A percentile compares a stretch with the other conserved stretches of the same genome.
These are phyloP conservation scores for Solanum pinnatisectum DNA, from an alignment of 257 asterid genomes.

Conservation along the genomic window DNA sequence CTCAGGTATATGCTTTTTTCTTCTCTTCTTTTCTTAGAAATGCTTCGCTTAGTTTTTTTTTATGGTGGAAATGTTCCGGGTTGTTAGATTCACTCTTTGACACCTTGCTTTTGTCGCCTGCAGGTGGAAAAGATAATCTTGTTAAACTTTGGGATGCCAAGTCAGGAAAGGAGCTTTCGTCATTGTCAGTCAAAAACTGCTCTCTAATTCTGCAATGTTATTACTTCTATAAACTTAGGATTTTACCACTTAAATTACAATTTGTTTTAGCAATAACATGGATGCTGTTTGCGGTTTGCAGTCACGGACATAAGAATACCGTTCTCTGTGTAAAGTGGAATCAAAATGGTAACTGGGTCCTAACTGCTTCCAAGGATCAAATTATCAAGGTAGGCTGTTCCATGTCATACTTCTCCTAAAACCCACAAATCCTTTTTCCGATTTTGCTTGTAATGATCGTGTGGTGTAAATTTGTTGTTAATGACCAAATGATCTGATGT, in stretches of 20 bases:
- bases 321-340: slow-evolving; percentile 92
- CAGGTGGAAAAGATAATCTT: slow-evolving; percentile 98
- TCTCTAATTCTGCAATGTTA: not conserved
- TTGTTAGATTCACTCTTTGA: not conserved
- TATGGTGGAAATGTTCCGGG: not conserved
- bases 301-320: slow-evolving; percentile 95
- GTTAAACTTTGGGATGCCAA: slow-evolving; percentile 99
- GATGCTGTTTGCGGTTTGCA: slow-evolving; percentile 23
- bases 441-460: not conserved
- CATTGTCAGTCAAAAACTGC: slow-evolving; percentile 56
- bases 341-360: slow-evolving; percentile 96
- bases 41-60: not conserved
- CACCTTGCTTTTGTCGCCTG: slow-evolving; percentile 10
- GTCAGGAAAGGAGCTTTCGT: slow-evolving; percentile 85
- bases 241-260: not conserved
- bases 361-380: slow-evolving; percentile 96
- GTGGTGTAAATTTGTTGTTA: not conserved
- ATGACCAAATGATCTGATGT: not conserved
- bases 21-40: not conserved
- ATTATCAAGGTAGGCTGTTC: slow-evolving; percentile 61
- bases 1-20: slow-evolving; percentile 46
- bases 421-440: not conserved
- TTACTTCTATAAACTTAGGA: not conserved
- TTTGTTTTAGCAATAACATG: slow-evolving; percentile 3
- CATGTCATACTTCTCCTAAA: not conserved